Conservation (phyloP, 495 filamentous ascomycete species). For the Annulohypoxylon stygium region DNA sequence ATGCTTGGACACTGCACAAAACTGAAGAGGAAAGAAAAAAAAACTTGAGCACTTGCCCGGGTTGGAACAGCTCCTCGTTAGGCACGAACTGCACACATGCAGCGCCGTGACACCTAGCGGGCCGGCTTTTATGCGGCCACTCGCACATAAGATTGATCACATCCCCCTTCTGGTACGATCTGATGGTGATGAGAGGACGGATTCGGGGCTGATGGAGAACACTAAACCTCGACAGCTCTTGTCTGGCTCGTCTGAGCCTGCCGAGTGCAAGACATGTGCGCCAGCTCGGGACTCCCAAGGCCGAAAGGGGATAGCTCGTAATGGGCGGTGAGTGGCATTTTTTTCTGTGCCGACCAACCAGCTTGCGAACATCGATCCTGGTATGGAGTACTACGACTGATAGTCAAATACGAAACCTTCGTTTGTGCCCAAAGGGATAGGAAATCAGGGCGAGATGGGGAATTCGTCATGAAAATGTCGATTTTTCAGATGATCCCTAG, state of each 20-base stretch:
- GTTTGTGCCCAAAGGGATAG: slow-evolving; percentile 48
- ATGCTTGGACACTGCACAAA: neutral
- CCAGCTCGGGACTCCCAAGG: slow-evolving; percentile 43
- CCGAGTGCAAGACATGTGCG: slow-evolving; percentile 44
- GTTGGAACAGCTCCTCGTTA: slow-evolving; percentile 46
- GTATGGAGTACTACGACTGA: slow-evolving; percentile 42
- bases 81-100: slow-evolving; percentile 48
- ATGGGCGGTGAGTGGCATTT: slow-evolving; percentile 46
- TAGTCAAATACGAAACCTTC: slow-evolving; percentile 49
- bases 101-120: slow-evolving; percentile 47
- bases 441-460: slow-evolving; percentile 44
- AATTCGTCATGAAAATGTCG: slow-evolving; percentile 37
- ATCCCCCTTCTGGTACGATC: slow-evolving; percentile 51
- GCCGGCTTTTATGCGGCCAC: slow-evolving; percentile 51
- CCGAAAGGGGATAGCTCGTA: slow-evolving; percentile 46
- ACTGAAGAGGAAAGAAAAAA: neutral
- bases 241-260: slow-evolving; percentile 34
- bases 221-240: slow-evolving; percentile 40
- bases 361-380: slow-evolving; percentile 30
- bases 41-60: slow-evolving; percentile 44
- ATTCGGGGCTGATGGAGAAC: slow-evolving; percentile 48
- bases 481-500: slow-evolving; percentile 40
- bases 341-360: slow-evolving; percentile 39
- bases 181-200: slow-evolving; percentile 43
- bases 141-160: slow-evolving; percentile 48